Percentiles rank a stretch among this genome's conserved stretches.
Conservation (phyloP, 768 basidiomycete species). For the Plicaturopsis crispa region DNA sequence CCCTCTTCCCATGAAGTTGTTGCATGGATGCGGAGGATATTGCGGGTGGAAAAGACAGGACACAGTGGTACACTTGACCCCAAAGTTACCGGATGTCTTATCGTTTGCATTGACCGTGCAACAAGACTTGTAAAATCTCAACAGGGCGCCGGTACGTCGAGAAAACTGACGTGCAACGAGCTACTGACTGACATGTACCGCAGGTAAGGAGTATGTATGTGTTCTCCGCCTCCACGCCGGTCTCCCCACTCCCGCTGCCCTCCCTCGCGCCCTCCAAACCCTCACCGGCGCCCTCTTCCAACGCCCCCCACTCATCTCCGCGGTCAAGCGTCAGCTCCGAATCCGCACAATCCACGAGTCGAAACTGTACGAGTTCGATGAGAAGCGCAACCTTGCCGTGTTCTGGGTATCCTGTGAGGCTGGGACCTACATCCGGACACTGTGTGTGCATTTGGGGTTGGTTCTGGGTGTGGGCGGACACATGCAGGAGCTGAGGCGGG, state of each 20-base stretch:
- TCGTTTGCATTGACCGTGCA: slow-evolving; percentile 98
- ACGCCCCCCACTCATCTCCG: slow-evolving; percentile 96
- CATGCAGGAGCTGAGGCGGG: slow-evolving; percentile 97
- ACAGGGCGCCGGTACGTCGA: slow-evolving; percentile 87
- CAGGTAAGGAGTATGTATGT: slow-evolving; percentile 97
- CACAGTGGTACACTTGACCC: slow-evolving; percentile 99
- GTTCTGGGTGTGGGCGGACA: slow-evolving; percentile 97
- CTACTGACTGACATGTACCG: slow-evolving; percentile 1
- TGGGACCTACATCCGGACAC: slow-evolving; percentile 91
- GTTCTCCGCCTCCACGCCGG: slow-evolving; percentile 87
- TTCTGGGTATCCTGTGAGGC: slow-evolving; percentile 99
- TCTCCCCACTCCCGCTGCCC: slow-evolving; percentile 73
- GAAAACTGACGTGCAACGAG: background rate
- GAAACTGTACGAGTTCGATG: slow-evolving; percentile 93
- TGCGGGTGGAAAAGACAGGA: slow-evolving; percentile 96
- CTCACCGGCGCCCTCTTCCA: slow-evolving; percentile 98
- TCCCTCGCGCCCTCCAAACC: slow-evolving; percentile 92
- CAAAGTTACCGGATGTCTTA: slow-evolving; percentile 97
- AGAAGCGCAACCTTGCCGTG: slow-evolving; percentile 91
- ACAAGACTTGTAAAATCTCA: slow-evolving; percentile 97
- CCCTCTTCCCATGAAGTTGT: slow-evolving; percentile 99
- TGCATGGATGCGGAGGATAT: slow-evolving; percentile 95
- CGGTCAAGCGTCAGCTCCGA: slow-evolving; percentile 96
- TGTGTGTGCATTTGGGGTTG: slow-evolving; percentile 95
- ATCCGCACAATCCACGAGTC: slow-evolving; percentile 97